phyloP scores from a whole-genome alignment of 257 asterid genomes.

The Dorcoceras hygrometricum region DNA sequence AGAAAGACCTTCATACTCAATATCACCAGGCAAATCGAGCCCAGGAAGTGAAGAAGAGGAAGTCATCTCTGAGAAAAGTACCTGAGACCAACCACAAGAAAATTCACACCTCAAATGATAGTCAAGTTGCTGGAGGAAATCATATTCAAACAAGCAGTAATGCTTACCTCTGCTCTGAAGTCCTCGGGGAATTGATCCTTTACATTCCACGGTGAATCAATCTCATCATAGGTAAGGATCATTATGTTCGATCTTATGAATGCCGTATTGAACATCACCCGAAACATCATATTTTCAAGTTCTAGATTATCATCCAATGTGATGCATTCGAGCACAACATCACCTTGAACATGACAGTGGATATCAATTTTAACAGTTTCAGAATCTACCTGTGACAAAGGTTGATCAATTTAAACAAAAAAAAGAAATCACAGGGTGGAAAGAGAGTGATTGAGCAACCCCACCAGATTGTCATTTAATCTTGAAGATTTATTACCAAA shows the following conservation, averaged over 20 bases:
- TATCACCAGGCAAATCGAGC: conserved; percentile 29
- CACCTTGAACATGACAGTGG: conserved; percentile 71
- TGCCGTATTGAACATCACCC: conserved; percentile 69
- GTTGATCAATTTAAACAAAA: conserved; percentile 15
- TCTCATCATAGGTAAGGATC: conserved; percentile 50
- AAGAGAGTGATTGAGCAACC: neutral
- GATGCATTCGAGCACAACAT: conserved; percentile 69
- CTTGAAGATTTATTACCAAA: too few relatives aligned
- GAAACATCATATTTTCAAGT: conserved; percentile 56
- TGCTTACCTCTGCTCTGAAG: conserved; percentile 65
- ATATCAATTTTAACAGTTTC: conserved; percentile 54
- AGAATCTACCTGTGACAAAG: conserved; percentile 58
- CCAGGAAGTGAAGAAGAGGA: conserved; percentile 35
- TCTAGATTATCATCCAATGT: conserved; percentile 41
- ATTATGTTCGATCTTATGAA: conserved; percentile 52
- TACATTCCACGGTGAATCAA: conserved; percentile 53
- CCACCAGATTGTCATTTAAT: too few relatives aligned
- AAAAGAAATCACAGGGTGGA: neutral
- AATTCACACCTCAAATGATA: conserved; percentile 17
- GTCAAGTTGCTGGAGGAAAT: neutral
- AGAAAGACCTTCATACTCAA: conserved; percentile 40
- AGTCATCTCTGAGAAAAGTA: conserved; percentile 61
- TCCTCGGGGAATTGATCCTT: conserved; percentile 48
- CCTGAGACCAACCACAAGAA: conserved; percentile 35
- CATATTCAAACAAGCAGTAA: neutral